Percentiles rank a stretch among this genome's conserved stretches.
Conservation (phyloP, 2,329 filamentous ascomycete species). For the Ascocoryne sarcoides region DNA sequence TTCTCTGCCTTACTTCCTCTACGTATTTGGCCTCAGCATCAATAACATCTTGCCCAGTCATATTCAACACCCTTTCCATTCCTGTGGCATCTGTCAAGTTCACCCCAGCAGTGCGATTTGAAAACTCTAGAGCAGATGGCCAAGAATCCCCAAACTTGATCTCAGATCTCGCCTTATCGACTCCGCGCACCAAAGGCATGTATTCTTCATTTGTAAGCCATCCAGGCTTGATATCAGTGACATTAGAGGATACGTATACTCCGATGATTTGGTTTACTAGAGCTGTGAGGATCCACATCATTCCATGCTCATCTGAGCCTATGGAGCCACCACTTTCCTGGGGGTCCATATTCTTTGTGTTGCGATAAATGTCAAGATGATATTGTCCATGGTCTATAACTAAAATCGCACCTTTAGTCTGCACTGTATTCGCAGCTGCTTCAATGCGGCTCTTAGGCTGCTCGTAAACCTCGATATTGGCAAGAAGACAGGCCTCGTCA, state of each 20-base stretch:
- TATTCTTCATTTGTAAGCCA: neutral
- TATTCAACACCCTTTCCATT: conserved; percentile 2
- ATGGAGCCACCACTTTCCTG: neutral
- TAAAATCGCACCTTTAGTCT: neutral
- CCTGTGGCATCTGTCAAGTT: conserved; percentile 5
- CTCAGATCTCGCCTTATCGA: conserved; percentile 1
- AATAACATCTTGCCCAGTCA: conserved; percentile 8
- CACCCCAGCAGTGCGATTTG: neutral
- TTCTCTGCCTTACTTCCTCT: no score
- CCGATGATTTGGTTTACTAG: conserved; percentile 1
- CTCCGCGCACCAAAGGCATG: neutral
- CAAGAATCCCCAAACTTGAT: conserved; percentile 6
- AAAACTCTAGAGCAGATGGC: neutral
- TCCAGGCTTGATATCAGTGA: conserved; percentile 1
- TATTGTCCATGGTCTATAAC: conserved; percentile 12
- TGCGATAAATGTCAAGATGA: conserved; percentile 5
- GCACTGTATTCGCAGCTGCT: conserved; percentile 1
- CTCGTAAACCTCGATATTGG: conserved; percentile 10
- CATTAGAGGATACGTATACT: conserved; percentile 1
- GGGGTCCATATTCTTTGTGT: neutral
- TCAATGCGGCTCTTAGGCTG: conserved; percentile 6
- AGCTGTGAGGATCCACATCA: neutral
- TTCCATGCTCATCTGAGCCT: neutral
- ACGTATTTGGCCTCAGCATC: conserved; percentile 1
- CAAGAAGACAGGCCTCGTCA: conserved; percentile 13